These are phyloP conservation scores for Cicer judaicum DNA, from an alignment of 306 rosid species.

Conservation along the genomic window DNA sequence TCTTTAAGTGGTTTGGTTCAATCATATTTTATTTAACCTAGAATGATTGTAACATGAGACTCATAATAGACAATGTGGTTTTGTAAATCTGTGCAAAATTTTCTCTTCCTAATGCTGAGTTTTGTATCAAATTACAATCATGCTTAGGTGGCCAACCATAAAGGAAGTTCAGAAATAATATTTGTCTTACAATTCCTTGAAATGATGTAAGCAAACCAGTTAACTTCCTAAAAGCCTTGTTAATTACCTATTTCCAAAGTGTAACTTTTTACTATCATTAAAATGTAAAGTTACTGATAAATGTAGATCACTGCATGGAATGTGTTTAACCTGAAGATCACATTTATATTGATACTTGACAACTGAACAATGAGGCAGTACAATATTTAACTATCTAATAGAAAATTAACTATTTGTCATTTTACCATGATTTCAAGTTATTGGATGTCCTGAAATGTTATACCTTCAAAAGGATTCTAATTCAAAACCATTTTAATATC, in stretches of 20 bases:
- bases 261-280: background rate
- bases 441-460: too few species aligned
- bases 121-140: background rate
- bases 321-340: too few species aligned
- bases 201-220: background rate
- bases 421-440: too few species aligned
- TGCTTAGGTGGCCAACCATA: slow-evolving; percentile 1
- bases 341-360: slow-evolving; percentile 1
- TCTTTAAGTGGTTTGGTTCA: slow-evolving; percentile 1
- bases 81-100: background rate
- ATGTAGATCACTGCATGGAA: background rate
- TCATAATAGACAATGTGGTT: slow-evolving; percentile 6
- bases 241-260: slow-evolving; percentile 3
- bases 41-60: slow-evolving; percentile 21
- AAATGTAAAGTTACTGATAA: background rate
- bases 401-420: too few species aligned
- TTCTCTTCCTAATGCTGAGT: slow-evolving; percentile 4
- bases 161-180: background rate
- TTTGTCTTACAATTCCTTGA: background rate
- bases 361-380: background rate
- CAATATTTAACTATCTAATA: too few species aligned
- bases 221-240: background rate
- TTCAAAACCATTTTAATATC: background rate
- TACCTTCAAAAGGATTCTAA: background rate
- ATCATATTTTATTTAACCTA: background rate